phyloP scores from a whole-genome alignment of 2,329 filamentous ascomycete genomes.

The Aureobasidium namibiae region DNA sequence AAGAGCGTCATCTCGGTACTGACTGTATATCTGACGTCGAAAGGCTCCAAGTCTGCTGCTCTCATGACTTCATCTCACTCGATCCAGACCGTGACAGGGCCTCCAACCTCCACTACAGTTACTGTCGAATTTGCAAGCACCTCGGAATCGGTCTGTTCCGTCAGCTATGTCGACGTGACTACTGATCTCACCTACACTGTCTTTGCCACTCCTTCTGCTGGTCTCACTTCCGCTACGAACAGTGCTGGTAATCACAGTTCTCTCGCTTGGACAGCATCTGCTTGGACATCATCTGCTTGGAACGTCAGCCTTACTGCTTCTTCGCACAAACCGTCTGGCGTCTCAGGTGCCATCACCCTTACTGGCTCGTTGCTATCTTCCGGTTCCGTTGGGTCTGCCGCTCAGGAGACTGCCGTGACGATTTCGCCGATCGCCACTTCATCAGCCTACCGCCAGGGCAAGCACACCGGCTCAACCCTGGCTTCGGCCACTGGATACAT shows the following conservation, averaged over 20 bases:
- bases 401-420: neutral
- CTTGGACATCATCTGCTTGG: too few species aligned
- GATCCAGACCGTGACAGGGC: neutral
- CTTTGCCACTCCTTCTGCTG: neutral
- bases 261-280: neutral
- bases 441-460: neutral
- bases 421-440: neutral
- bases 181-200: conserved; percentile 9
- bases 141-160: neutral
- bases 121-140: neutral
- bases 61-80: neutral
- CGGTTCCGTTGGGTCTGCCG: neutral
- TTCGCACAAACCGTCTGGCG: neutral
- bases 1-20: neutral
- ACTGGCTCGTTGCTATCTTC: neutral
- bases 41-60: neutral
- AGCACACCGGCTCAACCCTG: neutral
- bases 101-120: neutral
- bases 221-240: neutral
- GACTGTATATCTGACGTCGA: neutral
- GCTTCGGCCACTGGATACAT: neutral
- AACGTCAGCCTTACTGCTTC: neutral
- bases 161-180: conserved; percentile 2
- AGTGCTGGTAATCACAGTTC: neutral
- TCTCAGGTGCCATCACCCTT: neutral